These are phyloP conservation scores for Pyrus betulifolia DNA, from an alignment of 306 rosid genomes.

Conservation along the genomic window DNA sequence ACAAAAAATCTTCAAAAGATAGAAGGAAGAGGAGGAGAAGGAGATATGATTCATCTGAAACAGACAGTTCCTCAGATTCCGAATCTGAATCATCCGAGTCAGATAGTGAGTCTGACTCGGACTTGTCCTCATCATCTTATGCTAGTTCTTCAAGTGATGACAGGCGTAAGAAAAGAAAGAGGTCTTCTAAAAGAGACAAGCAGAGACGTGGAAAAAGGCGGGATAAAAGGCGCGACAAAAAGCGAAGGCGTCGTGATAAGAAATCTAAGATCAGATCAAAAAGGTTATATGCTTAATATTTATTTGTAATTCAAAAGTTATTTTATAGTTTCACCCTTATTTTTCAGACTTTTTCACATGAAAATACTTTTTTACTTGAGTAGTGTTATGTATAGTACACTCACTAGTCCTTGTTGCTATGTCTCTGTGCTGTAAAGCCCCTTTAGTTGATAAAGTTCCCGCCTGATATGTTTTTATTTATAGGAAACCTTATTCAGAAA, in stretches of 20 bases:
- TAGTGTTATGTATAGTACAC: background rate
- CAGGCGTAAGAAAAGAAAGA: slow-evolving; percentile 71
- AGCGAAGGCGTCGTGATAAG: slow-evolving; percentile 50
- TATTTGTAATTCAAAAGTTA: background rate
- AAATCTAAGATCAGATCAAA: slow-evolving; percentile 60
- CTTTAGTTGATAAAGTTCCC: background rate
- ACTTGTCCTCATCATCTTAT: slow-evolving; percentile 60
- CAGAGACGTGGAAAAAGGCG: slow-evolving; percentile 53
- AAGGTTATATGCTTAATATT: slow-evolving; percentile 40
- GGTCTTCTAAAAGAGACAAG: slow-evolving; percentile 64
- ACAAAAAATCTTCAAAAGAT: slow-evolving; percentile 61
- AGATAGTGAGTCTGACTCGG: slow-evolving; percentile 76
- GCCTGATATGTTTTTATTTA: background rate
- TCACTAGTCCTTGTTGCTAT: background rate
- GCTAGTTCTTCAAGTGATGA: slow-evolving; percentile 78
- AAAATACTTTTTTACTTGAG: background rate
- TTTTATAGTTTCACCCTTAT: background rate
- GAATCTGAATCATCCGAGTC: slow-evolving; percentile 67
- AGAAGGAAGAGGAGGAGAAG: slow-evolving; percentile 59
- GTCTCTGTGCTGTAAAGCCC: background rate
- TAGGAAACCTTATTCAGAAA: background rate
- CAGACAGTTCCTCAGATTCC: slow-evolving; percentile 76
- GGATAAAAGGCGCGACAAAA: slow-evolving; percentile 63
- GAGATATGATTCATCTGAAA: slow-evolving; percentile 51
- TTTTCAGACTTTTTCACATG: background rate